Percentiles rank a stretch among this genome's conserved stretches.
phyloP scores from a whole-genome alignment of 1,139 yeast species.

The Yamadazyma sp. region DNA sequence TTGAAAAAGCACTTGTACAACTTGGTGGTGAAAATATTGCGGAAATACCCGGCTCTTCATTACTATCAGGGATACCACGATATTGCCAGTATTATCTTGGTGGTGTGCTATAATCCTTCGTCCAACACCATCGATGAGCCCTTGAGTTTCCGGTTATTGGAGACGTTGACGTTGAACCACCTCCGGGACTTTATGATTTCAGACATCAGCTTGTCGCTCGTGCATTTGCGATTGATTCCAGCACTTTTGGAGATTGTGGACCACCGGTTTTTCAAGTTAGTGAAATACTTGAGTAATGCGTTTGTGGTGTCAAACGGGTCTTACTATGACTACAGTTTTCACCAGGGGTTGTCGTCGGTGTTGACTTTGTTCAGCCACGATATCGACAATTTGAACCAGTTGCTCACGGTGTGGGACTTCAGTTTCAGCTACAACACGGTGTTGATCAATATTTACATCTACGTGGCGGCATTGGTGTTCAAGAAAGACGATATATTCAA shows the following conservation, averaged over 20 bases:
- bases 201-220: conserved; percentile 62
- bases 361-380: conserved; percentile 83
- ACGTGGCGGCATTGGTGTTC: conserved; percentile 49
- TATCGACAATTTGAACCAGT: conserved; percentile 45
- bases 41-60: conserved; percentile 59
- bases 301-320: conserved; percentile 27
- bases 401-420: conserved; percentile 63
- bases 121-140: conserved; percentile 29
- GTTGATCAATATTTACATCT: conserved; percentile 51
- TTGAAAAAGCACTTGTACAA: conserved; percentile 43
- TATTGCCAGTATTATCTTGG: conserved; percentile 66
- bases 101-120: conserved; percentile 42
- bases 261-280: conserved; percentile 45
- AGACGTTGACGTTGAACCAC: conserved; percentile 57
- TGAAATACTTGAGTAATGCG: conserved; percentile 39
- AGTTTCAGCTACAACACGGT: conserved; percentile 50
- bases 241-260: conserved; percentile 55
- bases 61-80: conserved; percentile 97
- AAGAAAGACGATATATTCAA: conserved; percentile 42
- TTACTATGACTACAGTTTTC: conserved; percentile 47
- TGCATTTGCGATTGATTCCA: conserved; percentile 67
- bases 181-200: conserved; percentile 85
- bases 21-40: conserved; percentile 55
- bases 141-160: conserved; percentile 50
- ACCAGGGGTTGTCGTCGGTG: conserved; percentile 68